A percentile compares a stretch with the other conserved stretches of the same genome.
These are phyloP conservation scores for Penicillium egyptiacum DNA, from an alignment of 495 filamentous ascomycete genomes.

Conservation along the genomic window DNA sequence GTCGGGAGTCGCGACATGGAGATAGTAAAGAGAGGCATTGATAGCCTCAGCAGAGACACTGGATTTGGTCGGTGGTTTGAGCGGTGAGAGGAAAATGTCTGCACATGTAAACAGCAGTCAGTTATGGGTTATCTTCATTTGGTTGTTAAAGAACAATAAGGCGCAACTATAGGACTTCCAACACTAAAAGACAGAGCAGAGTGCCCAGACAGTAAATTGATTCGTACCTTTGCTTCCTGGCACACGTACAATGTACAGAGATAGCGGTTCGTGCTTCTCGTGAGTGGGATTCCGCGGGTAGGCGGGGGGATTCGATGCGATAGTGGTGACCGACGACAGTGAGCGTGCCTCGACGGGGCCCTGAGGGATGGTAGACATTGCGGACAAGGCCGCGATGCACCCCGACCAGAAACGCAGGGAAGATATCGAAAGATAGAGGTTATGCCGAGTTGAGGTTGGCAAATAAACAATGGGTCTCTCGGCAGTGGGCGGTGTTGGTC, in stretches of 20 bases:
- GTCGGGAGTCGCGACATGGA: slow-evolving; percentile 72
- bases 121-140: slow-evolving; percentile 17
- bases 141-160: slow-evolving; percentile 11
- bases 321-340: slow-evolving; percentile 70
- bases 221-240: slow-evolving; percentile 80
- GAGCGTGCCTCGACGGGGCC: slow-evolving; percentile 75
- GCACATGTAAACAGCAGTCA: slow-evolving; percentile 13
- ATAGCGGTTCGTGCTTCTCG: slow-evolving; percentile 62
- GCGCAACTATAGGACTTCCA: neutral
- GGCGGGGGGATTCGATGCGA: slow-evolving; percentile 83
- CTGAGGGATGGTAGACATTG: slow-evolving; percentile 26
- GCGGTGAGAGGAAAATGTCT: slow-evolving; percentile 93
- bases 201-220: neutral
- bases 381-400: slow-evolving; percentile 29
- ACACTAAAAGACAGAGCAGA: neutral
- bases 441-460: slow-evolving; percentile 7
- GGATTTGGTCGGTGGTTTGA: slow-evolving; percentile 77
- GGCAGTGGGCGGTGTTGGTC: slow-evolving; percentile 16
- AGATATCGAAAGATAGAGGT: slow-evolving; percentile 5
- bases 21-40: slow-evolving; percentile 82
- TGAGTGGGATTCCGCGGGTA: slow-evolving; percentile 76
- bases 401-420: slow-evolving; percentile 12
- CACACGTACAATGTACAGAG: slow-evolving; percentile 87
- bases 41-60: slow-evolving; percentile 87
- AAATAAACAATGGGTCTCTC: slow-evolving; percentile 19